Conservation (phyloP, 2,329 filamentous ascomycete genomes). For the Dothideomycetes sp. region DNA sequence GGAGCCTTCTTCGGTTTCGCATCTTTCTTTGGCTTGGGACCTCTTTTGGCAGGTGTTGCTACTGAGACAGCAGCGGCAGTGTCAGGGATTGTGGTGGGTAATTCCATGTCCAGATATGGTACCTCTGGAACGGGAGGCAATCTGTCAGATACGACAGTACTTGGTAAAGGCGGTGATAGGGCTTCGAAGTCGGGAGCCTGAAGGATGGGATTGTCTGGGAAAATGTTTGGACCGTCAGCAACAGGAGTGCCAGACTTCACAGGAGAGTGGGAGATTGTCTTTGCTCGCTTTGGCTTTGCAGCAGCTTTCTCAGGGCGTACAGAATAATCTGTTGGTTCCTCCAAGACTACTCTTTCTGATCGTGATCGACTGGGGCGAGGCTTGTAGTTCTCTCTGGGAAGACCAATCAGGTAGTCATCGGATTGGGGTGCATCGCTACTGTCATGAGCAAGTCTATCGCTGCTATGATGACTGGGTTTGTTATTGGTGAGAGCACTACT, state of each 20-base stretch:
- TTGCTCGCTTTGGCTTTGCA: conserved; percentile 30
- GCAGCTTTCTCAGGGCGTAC: conserved; percentile 27
- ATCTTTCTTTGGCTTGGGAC: background rate
- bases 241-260: conserved; percentile 1
- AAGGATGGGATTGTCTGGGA: conserved; percentile 5
- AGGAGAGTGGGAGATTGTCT: conserved; percentile 11
- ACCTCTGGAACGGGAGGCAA: too few relatives aligned
- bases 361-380: conserved; percentile 26
- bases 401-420: conserved; percentile 21
- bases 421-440: conserved; percentile 16
- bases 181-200: conserved; percentile 1
- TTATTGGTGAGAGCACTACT: background rate
- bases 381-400: conserved; percentile 28
- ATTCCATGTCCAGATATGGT: background rate
- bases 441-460: too few relatives aligned
- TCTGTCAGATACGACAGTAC: too few relatives aligned
- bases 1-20: conserved; percentile 2
- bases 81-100: background rate
- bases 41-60: conserved; percentile 2
- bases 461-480: too few relatives aligned
- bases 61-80: background rate
- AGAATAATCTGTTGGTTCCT: conserved; percentile 20
- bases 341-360: conserved; percentile 13
- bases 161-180: conserved; percentile 1
- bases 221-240: background rate